Evolutionary conservation across 306 rosid genomes (phyloP).

Genomic region (Glycine latifolia): DNA sequence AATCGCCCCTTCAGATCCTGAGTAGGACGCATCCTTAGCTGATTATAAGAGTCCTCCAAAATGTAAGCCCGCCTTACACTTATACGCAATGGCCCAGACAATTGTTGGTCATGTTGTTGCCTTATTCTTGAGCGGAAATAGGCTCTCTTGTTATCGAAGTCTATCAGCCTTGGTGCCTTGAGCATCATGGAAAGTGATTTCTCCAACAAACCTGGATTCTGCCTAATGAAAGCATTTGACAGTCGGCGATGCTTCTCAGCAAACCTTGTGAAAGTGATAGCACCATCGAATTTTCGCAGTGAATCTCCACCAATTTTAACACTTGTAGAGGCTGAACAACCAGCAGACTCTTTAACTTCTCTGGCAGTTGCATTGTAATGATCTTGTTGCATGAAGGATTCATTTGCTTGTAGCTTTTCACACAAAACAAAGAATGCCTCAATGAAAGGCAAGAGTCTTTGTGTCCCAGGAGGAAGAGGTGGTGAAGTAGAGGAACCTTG

Average conservation of each 20-base stretch:
- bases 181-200: conserved; percentile 97
- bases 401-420: conserved; percentile 89
- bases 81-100: conserved; percentile 85
- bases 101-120: conserved; percentile 94
- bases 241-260: conserved; percentile 98
- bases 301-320: conserved; percentile 60
- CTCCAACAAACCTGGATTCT: conserved; percentile 93
- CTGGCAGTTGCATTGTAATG: conserved; percentile 75
- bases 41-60: conserved; percentile 97
- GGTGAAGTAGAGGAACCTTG: conserved; percentile 88
- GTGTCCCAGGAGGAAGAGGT: conserved; percentile 98
- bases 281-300: conserved; percentile 78
- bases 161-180: conserved; percentile 95
- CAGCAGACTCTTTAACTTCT: conserved; percentile 93
- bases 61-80: conserved; percentile 96
- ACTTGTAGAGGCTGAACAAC: conserved; percentile 62
- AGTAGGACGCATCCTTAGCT: conserved; percentile 92
- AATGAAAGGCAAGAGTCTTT: conserved; percentile 91
- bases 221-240: conserved; percentile 92
- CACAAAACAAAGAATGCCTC: conserved; percentile 98
- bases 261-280: conserved; percentile 84
- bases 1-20: conserved; percentile 90
- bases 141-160: conserved; percentile 95
- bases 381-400: conserved; percentile 70
- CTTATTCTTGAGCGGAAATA: conserved; percentile 97